phyloP scores from a whole-genome alignment of 179 eudicot genomes.

The Camellia oleifera region DNA sequence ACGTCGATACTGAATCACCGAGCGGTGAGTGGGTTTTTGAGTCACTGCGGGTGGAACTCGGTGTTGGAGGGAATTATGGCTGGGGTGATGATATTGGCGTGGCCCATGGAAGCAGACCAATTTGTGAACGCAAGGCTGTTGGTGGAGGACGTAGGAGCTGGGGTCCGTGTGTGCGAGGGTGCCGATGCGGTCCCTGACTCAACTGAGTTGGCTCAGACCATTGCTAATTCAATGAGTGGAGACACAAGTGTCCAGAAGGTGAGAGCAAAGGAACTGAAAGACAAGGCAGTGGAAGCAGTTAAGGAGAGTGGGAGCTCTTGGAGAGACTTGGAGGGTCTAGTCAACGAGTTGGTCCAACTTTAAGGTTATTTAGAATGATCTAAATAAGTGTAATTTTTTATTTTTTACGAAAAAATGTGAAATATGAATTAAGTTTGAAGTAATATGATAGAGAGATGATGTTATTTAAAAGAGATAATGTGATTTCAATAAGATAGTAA shows the following conservation, averaged over 20 bases:
- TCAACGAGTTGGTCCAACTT: constrained; percentile 22
- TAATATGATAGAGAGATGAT: no score
- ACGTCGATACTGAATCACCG: constrained; percentile 46
- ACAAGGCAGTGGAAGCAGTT: constrained; percentile 41
- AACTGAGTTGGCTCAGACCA: constrained; percentile 32
- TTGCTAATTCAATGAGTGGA: constrained; percentile 33
- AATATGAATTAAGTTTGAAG: no score
- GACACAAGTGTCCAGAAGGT: constrained; percentile 18
- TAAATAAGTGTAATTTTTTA: no score
- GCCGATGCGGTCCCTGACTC: constrained; percentile 46
- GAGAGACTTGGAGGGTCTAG: constrained; percentile 38
- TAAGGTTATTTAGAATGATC: not conserved
- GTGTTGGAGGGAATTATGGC: constrained; percentile 50
- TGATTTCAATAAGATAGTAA: no score
- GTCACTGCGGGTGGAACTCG: constrained; percentile 81
- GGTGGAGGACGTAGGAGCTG: constrained; percentile 44
- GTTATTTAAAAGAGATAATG: no score
- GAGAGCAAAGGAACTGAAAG: constrained; percentile 39
- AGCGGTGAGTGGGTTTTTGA: constrained; percentile 49
- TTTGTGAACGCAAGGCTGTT: constrained; percentile 47
- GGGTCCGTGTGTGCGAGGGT: constrained; percentile 46
- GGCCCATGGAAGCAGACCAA: constrained; percentile 88
- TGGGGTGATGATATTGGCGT: constrained; percentile 53
- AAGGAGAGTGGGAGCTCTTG: constrained; percentile 47
- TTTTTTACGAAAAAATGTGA: no score